Conservation (phyloP, 1,284 basidiomycete genomes). For the Apiotrichum gracile region DNA sequence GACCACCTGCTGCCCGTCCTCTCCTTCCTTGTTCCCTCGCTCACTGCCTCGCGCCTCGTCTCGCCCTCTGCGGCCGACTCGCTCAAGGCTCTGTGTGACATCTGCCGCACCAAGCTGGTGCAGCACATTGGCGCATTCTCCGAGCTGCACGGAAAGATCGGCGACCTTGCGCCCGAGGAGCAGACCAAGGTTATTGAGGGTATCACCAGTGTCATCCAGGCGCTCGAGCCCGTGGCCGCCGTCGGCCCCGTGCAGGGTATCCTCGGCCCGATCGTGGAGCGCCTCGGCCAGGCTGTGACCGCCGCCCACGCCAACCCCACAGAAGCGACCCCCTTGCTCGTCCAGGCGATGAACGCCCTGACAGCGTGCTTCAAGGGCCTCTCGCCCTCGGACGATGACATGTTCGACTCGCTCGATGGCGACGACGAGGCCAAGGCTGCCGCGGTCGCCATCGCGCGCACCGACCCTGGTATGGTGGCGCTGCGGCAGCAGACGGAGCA, state of each 20-base stretch:
- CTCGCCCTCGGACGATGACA: conserved; percentile 64
- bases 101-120: conserved; percentile 70
- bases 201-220: conserved; percentile 84
- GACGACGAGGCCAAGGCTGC: conserved; percentile 49
- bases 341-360: conserved; percentile 65
- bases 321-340: conserved; percentile 11
- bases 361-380: conserved; percentile 77
- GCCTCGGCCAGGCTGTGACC: conserved; percentile 59
- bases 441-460: conserved; percentile 55
- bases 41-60: conserved; percentile 61
- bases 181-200: conserved; percentile 82
- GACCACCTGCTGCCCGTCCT: conserved; percentile 53
- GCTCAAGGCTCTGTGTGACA: conserved; percentile 76
- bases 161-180: conserved; percentile 73
- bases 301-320: conserved; percentile 40
- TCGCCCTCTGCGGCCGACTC: conserved; percentile 71
- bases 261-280: conserved; percentile 66
- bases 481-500: conserved; percentile 61
- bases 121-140: conserved; percentile 77
- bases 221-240: conserved; percentile 66
- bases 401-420: conserved; percentile 49
- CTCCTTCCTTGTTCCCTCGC: conserved; percentile 59
- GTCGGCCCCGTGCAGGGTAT: conserved; percentile 77
- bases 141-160: conserved; percentile 68
- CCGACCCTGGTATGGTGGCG: conserved; percentile 58